A percentile compares a stretch with the other conserved stretches of the same genome.
Evolutionary conservation across 192 early-diverging fungal genomes (phyloP).

Genomic region (Linnemannia zychae): DNA sequence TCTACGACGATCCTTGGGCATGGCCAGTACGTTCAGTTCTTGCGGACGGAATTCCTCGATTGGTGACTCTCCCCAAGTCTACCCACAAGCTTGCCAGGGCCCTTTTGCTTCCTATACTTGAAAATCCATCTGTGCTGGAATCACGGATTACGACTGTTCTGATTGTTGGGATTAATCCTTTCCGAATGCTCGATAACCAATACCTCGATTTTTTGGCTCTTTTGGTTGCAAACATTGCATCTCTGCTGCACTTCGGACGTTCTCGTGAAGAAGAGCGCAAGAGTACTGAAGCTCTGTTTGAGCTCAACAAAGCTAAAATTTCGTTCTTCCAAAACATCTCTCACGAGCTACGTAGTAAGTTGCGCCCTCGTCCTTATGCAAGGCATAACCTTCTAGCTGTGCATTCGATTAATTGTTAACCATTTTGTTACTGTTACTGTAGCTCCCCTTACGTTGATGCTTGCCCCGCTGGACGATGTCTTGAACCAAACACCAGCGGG

Average conservation of each 20-base stretch:
- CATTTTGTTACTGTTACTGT: neutral
- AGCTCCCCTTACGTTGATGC: constrained; percentile 68
- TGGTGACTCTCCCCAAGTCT: constrained; percentile 49
- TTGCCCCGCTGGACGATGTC: constrained; percentile 65
- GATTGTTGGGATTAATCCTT: constrained; percentile 51
- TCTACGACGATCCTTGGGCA: constrained; percentile 46
- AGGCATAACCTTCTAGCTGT: too few species aligned
- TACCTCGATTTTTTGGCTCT: constrained; percentile 54
- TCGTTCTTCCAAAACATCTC: constrained; percentile 59
- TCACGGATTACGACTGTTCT: constrained; percentile 40
- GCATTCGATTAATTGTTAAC: neutral
- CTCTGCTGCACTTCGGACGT: constrained; percentile 39
- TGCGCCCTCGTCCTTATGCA: too few species aligned
- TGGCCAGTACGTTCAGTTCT: constrained; percentile 51
- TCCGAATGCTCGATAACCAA: constrained; percentile 39
- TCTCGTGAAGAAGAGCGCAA: constrained; percentile 56
- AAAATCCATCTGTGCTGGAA: constrained; percentile 38
- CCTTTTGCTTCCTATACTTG: constrained; percentile 35
- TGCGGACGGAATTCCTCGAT: constrained; percentile 39
- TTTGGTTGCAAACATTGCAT: constrained; percentile 41
- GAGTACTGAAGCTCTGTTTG: constrained; percentile 43
- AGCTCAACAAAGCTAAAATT: constrained; percentile 58
- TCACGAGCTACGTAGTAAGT: constrained; percentile 62
- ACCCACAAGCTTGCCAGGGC: constrained; percentile 48
- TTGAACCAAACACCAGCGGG: constrained; percentile 36